Evolutionary conservation across 768 basidiomycete genomes (phyloP).

Genomic region (Boletus fagicola): DNA sequence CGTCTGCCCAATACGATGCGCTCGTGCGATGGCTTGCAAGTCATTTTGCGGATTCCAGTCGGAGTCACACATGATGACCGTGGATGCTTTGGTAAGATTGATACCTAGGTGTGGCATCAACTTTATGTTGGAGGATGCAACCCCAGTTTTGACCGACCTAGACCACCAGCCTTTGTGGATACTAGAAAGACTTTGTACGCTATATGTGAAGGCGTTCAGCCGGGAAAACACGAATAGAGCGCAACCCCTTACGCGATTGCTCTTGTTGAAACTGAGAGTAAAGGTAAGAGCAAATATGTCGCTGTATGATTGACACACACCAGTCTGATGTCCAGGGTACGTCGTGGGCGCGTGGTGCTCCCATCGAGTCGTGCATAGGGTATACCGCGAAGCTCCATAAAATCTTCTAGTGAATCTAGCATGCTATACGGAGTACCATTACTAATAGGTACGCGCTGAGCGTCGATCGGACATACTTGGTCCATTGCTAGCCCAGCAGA

Average conservation of each 20-base stretch:
- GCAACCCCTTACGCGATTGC: constrained; percentile 44
- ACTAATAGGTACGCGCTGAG: neutral
- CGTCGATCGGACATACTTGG: constrained; percentile 33
- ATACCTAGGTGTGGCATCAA: constrained; percentile 49
- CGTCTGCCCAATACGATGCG: constrained; percentile 78
- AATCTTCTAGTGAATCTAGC: constrained; percentile 69
- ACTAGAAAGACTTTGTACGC: constrained; percentile 69
- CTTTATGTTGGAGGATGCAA: neutral
- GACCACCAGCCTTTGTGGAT: constrained; percentile 69
- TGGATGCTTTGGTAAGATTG: constrained; percentile 79
- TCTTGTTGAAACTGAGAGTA: constrained; percentile 54
- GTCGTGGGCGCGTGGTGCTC: constrained; percentile 48
- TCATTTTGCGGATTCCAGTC: constrained; percentile 78
- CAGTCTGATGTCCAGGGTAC: constrained; percentile 55
- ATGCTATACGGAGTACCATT: constrained; percentile 41
- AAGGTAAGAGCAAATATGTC: neutral
- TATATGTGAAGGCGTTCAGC: constrained; percentile 16
- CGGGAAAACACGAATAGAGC: neutral
- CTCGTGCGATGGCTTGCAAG: constrained; percentile 81
- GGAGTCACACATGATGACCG: constrained; percentile 76
- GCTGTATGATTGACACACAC: constrained; percentile 30
- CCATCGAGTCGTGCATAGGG: constrained; percentile 65
- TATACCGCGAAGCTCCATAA: constrained; percentile 56
- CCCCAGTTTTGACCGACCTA: constrained; percentile 41
- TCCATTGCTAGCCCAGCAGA: constrained; percentile 53